phyloP scores from a whole-genome alignment of 257 asterid species.

The Ilex aquifolium region DNA sequence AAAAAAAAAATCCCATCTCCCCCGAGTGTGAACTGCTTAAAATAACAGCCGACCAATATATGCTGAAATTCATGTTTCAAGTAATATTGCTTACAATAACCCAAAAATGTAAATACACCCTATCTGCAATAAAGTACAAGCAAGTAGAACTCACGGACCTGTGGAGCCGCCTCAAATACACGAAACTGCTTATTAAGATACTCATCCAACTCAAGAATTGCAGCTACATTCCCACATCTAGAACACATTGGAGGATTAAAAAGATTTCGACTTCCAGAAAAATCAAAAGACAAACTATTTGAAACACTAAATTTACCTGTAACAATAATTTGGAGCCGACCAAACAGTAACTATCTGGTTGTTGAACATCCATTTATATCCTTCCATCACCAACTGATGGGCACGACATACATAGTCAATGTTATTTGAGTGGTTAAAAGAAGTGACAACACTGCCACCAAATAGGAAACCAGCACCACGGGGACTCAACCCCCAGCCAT shows the following conservation, averaged over 20 bases:
- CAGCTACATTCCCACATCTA: constrained; percentile 98
- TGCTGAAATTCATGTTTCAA: neutral
- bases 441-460: constrained; percentile 81
- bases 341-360: constrained; percentile 92
- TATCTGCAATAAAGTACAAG: neutral
- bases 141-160: constrained; percentile 36
- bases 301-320: constrained; percentile 41
- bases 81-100: neutral
- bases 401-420: constrained; percentile 95
- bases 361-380: constrained; percentile 95
- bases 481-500: constrained; percentile 98
- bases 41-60: too few species aligned
- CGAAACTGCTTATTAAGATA: constrained; percentile 72
- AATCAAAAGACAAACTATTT: constrained; percentile 1
- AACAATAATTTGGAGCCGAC: constrained; percentile 99
- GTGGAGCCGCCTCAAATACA: constrained; percentile 96
- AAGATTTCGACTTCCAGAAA: neutral
- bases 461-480: constrained; percentile 97
- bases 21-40: too few species aligned
- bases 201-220: constrained; percentile 87
- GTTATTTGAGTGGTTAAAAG: constrained; percentile 77
- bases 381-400: constrained; percentile 98
- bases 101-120: neutral
- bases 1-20: too few species aligned
- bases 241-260: constrained; percentile 11